A percentile compares a stretch with the other conserved stretches of the same genome.
Conservation (phyloP, 1,284 basidiomycete genomes). For the Cryptococcus sp. region DNA sequence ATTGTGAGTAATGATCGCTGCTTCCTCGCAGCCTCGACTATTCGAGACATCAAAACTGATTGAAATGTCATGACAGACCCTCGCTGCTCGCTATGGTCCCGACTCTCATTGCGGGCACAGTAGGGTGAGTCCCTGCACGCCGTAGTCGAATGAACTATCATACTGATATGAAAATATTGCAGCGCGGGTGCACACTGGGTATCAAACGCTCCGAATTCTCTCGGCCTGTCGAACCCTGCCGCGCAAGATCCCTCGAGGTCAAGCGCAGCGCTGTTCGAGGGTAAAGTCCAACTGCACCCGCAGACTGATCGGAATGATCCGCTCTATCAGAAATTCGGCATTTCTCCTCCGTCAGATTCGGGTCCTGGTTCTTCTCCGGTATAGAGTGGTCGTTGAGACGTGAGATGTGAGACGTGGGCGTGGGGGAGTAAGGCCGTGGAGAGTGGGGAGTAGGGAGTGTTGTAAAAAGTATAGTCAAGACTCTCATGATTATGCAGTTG, state of each 20-base stretch:
- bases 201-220: constrained; percentile 19
- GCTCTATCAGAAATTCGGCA: constrained; percentile 43
- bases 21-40: constrained; percentile 22
- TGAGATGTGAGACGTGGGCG: too few species aligned
- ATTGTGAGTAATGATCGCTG: constrained; percentile 42
- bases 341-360: constrained; percentile 14
- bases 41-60: constrained; percentile 32
- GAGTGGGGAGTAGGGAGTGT: too few species aligned
- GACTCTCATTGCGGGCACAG: constrained; percentile 76
- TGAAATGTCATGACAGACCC: constrained; percentile 37
- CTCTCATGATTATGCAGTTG: too few species aligned
- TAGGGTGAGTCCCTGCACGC: constrained; percentile 58
- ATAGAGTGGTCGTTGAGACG: too few species aligned
- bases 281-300: constrained; percentile 81
- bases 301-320: constrained; percentile 64
- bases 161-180: neutral
- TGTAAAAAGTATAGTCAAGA: too few species aligned
- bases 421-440: too few species aligned
- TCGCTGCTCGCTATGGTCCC: constrained; percentile 85
- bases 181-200: constrained; percentile 61
- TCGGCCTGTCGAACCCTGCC: constrained; percentile 39
- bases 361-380: neutral
- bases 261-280: constrained; percentile 55
- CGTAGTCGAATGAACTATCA: neutral
- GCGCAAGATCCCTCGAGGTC: constrained; percentile 41